Conservation (phyloP, 2,329 filamentous ascomycete species). For the Colletotrichum euphorbiae region DNA sequence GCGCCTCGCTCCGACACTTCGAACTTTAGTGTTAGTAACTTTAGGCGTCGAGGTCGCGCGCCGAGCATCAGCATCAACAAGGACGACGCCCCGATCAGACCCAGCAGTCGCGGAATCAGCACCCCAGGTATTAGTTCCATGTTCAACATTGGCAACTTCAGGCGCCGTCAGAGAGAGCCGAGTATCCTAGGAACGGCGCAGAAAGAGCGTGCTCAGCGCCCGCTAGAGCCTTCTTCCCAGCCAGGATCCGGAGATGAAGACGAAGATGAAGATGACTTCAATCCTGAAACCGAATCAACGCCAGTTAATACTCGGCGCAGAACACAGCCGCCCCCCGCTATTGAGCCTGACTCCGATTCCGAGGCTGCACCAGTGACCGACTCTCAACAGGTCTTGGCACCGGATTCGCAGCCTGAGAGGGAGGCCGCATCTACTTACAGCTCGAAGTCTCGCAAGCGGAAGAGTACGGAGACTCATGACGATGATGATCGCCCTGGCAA, state of each 20-base stretch:
- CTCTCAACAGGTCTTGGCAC: slow-evolving; percentile 43
- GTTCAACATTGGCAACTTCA: slow-evolving; percentile 69
- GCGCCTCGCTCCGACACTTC: slow-evolving; percentile 58
- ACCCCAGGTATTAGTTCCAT: slow-evolving; percentile 62
- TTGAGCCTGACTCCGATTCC: slow-evolving; percentile 41
- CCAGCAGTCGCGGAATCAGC: slow-evolving; percentile 62
- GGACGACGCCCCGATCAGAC: slow-evolving; percentile 64
- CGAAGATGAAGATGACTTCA: slow-evolving; percentile 56
- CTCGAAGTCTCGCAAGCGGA: slow-evolving; percentile 64
- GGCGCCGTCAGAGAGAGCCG: slow-evolving; percentile 67
- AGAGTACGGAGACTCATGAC: slow-evolving; percentile 61
- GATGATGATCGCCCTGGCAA: slow-evolving; percentile 53
- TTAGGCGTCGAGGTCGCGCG: slow-evolving; percentile 56
- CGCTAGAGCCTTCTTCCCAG: slow-evolving; percentile 41
- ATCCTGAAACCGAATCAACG: slow-evolving; percentile 75
- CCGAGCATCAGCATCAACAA: slow-evolving; percentile 62
- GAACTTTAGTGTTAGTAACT: slow-evolving; percentile 59
- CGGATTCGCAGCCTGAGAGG: slow-evolving; percentile 43
- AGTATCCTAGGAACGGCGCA: slow-evolving; percentile 69
- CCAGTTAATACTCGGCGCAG: slow-evolving; percentile 65
- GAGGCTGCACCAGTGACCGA: slow-evolving; percentile 24
- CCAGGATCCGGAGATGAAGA: slow-evolving; percentile 45
- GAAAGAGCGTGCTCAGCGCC: slow-evolving; percentile 49
- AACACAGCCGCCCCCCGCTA: slow-evolving; percentile 46
- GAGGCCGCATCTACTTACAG: slow-evolving; percentile 45